phyloP scores from a whole-genome alignment of 1,139 yeast species.

The Nematodospora anomalae region DNA sequence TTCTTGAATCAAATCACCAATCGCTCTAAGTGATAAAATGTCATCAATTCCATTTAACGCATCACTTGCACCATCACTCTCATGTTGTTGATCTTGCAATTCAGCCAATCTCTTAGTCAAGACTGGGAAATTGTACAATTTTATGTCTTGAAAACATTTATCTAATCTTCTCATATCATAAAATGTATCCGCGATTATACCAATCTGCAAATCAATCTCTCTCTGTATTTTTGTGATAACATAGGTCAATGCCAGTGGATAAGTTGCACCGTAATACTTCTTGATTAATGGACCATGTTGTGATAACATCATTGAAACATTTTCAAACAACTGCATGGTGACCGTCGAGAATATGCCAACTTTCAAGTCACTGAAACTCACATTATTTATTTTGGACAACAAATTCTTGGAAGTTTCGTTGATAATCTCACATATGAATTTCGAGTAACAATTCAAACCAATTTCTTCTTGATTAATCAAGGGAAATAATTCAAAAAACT shows the following conservation, averaged over 20 bases:
- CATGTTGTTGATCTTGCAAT: conserved; percentile 18
- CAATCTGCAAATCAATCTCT: conserved; percentile 90
- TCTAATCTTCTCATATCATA: conserved; percentile 69
- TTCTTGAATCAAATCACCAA: conserved; percentile 65
- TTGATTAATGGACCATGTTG: conserved; percentile 84
- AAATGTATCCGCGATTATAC: conserved; percentile 82
- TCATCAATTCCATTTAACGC: conserved; percentile 27
- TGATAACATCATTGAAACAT: conserved; percentile 76
- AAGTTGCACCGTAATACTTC: conserved; percentile 60
- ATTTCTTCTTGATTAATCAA: conserved; percentile 67
- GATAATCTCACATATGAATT: conserved; percentile 81
- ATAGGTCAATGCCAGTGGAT: conserved; percentile 55
- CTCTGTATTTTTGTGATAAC: conserved; percentile 75
- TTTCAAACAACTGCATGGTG: conserved; percentile 75
- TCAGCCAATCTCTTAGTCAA: conserved; percentile 29
- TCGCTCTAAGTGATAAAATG: conserved; percentile 38
- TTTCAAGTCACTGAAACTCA: conserved; percentile 32
- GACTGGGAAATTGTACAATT: conserved; percentile 56
- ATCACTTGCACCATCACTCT: conserved; percentile 7
- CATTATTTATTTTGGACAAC: conserved; percentile 42
- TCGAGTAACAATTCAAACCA: conserved; percentile 81
- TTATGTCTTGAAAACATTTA: conserved; percentile 55
- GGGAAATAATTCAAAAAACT: conserved; percentile 85
- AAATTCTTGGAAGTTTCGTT: conserved; percentile 73
- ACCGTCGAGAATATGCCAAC: conserved; percentile 64